Percentiles rank a stretch among this genome's conserved stretches.
These are phyloP conservation scores for Fusarium kyushuense DNA, from an alignment of 2,329 filamentous ascomycete species.

Conservation along the genomic window DNA sequence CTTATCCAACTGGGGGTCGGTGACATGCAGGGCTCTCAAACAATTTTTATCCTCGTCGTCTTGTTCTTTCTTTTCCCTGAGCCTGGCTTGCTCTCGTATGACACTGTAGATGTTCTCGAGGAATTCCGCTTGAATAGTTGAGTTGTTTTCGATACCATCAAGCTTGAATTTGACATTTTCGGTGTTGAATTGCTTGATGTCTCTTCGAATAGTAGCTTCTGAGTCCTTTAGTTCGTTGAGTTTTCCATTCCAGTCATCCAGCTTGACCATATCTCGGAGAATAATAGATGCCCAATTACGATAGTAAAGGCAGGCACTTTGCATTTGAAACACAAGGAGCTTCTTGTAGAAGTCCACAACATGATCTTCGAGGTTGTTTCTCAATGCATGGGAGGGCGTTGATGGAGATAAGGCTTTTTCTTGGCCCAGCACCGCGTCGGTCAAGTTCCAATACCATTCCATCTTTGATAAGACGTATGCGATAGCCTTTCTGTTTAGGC, in stretches of 20 bases:
- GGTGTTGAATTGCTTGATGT: constrained; percentile 4
- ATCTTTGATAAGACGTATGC: constrained; percentile 53
- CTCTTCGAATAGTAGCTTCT: neutral
- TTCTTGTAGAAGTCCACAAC: neutral
- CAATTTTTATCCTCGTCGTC: neutral
- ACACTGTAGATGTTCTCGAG: neutral
- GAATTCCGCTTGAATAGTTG: too few species aligned
- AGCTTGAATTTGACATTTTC: neutral
- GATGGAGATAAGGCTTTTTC: neutral
- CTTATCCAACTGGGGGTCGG: neutral
- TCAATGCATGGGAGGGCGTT: neutral
- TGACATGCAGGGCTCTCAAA: neutral
- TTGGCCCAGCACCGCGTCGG: neutral
- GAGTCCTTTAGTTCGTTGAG: neutral
- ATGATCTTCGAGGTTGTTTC: neutral
- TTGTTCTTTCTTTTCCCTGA: neutral
- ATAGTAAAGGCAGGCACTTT: neutral
- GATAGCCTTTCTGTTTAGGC: constrained; percentile 50
- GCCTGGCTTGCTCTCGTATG: neutral
- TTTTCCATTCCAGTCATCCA: neutral
- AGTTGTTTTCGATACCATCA: neutral
- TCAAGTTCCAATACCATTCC: constrained; percentile 10
- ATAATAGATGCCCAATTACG: neutral
- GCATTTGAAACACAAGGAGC: neutral
- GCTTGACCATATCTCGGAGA: neutral